Conservation (phyloP, 1,284 basidiomycete species). For the Cutaneotrichosporon sp. region DNA sequence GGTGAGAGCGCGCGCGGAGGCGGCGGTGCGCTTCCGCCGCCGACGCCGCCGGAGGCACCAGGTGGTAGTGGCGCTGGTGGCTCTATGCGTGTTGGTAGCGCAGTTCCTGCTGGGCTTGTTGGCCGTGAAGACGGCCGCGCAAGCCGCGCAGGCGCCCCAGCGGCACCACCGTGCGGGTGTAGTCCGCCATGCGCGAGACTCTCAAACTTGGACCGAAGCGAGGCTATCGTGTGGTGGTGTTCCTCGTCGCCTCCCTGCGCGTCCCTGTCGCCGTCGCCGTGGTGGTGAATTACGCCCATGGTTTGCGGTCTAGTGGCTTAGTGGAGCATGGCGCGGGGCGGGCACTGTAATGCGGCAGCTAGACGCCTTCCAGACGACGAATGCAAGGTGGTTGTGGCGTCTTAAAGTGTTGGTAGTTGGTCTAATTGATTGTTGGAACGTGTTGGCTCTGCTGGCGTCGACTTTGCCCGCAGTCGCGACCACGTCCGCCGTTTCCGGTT, state of each 20-base stretch:
- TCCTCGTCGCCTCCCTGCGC: conserved; percentile 2
- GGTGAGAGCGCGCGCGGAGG: not conserved
- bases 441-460: not conserved
- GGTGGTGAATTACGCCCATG: conserved; percentile 1
- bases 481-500: not conserved
- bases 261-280: not conserved
- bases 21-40: too few species aligned
- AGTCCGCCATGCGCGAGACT: conserved; percentile 20
- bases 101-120: not conserved
- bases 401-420: too few species aligned
- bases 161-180: not conserved
- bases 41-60: too few species aligned
- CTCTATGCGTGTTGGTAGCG: too few species aligned
- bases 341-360: too few species aligned
- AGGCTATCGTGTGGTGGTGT: conserved; percentile 29
- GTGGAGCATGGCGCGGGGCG: too few species aligned
- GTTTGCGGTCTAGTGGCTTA: not conserved
- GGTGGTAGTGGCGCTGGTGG: too few species aligned
- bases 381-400: too few species aligned
- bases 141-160: too few species aligned
- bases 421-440: too few species aligned
- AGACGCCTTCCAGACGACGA: too few species aligned
- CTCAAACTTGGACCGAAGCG: conserved; percentile 37
- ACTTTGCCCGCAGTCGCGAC: not conserved
- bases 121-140: too few species aligned